A percentile compares a stretch with the other conserved stretches of the same genome.
Conservation (phyloP, 1,284 basidiomycete species). For the Coniferiporia sulphurascens region DNA sequence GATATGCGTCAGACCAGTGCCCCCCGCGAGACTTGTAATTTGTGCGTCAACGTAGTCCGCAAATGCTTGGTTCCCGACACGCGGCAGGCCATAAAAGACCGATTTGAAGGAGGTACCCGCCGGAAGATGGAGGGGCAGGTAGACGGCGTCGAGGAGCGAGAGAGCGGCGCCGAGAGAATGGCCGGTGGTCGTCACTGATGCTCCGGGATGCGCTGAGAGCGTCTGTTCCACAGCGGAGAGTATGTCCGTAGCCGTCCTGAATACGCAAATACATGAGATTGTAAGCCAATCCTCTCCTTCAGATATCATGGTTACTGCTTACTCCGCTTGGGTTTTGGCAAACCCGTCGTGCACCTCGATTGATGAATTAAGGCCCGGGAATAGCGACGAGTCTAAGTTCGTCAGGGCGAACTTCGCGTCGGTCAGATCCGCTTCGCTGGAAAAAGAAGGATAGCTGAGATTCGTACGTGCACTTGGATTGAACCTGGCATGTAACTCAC, state of each 20-base stretch:
- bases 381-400: slow-evolving; percentile 41
- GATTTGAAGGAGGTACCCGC: slow-evolving; percentile 27
- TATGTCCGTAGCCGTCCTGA: slow-evolving; percentile 43
- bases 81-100: slow-evolving; percentile 51
- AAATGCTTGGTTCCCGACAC: slow-evolving; percentile 60
- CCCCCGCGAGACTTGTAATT: slow-evolving; percentile 20
- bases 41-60: slow-evolving; percentile 52
- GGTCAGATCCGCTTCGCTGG: slow-evolving; percentile 41
- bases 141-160: slow-evolving; percentile 42
- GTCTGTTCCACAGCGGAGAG: slow-evolving; percentile 43
- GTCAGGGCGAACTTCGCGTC: slow-evolving; percentile 45
- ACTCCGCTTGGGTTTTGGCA: slow-evolving; percentile 47
- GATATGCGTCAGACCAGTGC: slow-evolving; percentile 37
- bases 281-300: neutral
- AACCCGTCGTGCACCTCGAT: slow-evolving; percentile 58
- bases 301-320: slow-evolving; percentile 17
- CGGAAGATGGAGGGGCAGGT: slow-evolving; percentile 33
- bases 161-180: slow-evolving; percentile 56
- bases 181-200: slow-evolving; percentile 44
- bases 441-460: neutral
- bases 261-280: neutral
- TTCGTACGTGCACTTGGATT: neutral
- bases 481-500: neutral
- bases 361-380: slow-evolving; percentile 47
- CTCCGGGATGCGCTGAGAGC: slow-evolving; percentile 34